Percentiles rank a stretch among this genome's conserved stretches.
phyloP scores from a whole-genome alignment of 1,139 yeast species.

The Taiozyma sp. region DNA sequence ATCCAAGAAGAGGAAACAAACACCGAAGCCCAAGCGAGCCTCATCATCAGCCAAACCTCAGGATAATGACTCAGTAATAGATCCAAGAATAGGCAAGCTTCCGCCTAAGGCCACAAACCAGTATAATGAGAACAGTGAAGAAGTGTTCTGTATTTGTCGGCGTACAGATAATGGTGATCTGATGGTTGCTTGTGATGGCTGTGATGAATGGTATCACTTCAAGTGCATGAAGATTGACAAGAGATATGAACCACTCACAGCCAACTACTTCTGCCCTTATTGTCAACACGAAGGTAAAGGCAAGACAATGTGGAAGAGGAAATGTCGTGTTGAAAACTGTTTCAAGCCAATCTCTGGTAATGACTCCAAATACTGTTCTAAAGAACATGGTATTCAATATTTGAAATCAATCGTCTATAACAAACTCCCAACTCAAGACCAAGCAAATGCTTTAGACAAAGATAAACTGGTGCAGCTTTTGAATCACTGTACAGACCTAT shows the following conservation, averaged over 20 bases:
- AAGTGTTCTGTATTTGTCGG: conserved; percentile 75
- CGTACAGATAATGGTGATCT: conserved; percentile 75
- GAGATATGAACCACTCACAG: conserved; percentile 53
- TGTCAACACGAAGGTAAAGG: conserved; percentile 55
- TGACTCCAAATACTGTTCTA: conserved; percentile 67
- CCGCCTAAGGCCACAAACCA: conserved; percentile 2
- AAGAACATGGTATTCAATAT: conserved; percentile 64
- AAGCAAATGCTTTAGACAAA: conserved; percentile 17
- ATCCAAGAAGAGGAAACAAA: neutral
- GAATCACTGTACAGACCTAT: conserved; percentile 27
- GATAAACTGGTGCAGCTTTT: conserved; percentile 20
- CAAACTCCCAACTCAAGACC: conserved; percentile 1
- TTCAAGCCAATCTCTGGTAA: conserved; percentile 45
- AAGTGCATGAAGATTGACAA: conserved; percentile 61
- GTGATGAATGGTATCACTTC: conserved; percentile 96
- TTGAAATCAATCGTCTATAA: conserved; percentile 32
- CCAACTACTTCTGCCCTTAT: conserved; percentile 68
- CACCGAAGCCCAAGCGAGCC: conserved; percentile 1
- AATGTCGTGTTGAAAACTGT: conserved; percentile 64
- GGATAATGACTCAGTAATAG: conserved; percentile 1
- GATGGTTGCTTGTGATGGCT: conserved; percentile 92
- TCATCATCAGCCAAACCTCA: neutral
- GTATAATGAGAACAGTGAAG: conserved; percentile 42
- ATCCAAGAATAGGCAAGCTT: conserved; percentile 8
- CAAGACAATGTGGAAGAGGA: conserved; percentile 62